Base-by-base conservation (phyloP, 108 stramenopile species). In the Discostella stelligeroides region DNA sequence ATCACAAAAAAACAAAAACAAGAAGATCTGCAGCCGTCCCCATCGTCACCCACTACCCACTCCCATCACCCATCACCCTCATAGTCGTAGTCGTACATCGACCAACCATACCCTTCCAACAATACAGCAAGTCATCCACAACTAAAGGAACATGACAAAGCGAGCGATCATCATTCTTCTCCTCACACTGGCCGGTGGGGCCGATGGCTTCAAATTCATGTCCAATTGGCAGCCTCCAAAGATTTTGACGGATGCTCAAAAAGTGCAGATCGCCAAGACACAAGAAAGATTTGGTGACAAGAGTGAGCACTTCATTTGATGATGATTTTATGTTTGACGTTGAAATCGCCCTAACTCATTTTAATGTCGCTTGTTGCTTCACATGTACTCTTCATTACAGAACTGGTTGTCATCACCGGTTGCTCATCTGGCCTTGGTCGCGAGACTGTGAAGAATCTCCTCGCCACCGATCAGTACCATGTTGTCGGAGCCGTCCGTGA, bases 401-500 rank as follows among this genome's bases (percentile, higher is more conserved):
- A 94, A 71, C 81, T 94, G 28, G 91, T 94, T 14, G 92, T 96
- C 17, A 74, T 96, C 69, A 96, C 95, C 0, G 95, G 95, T 18
- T 83, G 88, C 38, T 92, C 91, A 3, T 90, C 89, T 48, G 97
- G 97, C 21, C 82, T 97, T 23, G 97, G 97, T 34, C 85, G 90
- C 55, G 91, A 95, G 70, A 83, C 91, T 21, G 94, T 90, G 24
- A 73, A 79, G 63, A 90, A 92, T n/a, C 82, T 95, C 47, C 77
- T 92, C 27, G 80, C 75, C 42, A 86, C 91, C 7, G 84, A 90
- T 42, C 76, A 89, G 49, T 95, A 95, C 62, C 91, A 92, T 72
- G 94, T 95, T 23, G 74, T 95, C 57, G 91, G 91, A 4, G 94
- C 91, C 30, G 91, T 92, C 13, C 88, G 94, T 28, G 95, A 96